phyloP scores from a whole-genome alignment of 2,329 filamentous ascomycete genomes.

The Paramyrothecium sp. region DNA sequence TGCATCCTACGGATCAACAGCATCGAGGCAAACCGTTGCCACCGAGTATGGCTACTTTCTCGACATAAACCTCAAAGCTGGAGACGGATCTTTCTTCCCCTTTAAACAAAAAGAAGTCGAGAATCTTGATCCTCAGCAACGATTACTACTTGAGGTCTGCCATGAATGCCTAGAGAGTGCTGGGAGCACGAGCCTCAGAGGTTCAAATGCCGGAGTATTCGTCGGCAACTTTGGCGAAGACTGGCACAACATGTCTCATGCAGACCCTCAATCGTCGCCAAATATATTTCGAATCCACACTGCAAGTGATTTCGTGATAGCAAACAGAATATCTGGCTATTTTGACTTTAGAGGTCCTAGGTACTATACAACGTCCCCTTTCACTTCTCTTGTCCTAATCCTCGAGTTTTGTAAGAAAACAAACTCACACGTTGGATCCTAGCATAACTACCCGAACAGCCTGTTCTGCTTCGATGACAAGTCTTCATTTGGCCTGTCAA shows the following conservation, averaged over 20 bases:
- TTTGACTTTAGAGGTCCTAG: slow-evolving; percentile 10
- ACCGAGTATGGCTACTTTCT: slow-evolving; percentile 24
- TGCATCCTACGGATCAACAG: slow-evolving; percentile 14
- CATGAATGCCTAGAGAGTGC: slow-evolving; percentile 20
- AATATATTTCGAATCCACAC: slow-evolving; percentile 11
- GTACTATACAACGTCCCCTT: neutral
- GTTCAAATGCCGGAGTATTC: slow-evolving; percentile 7
- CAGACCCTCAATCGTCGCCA: neutral
- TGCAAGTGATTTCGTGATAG: slow-evolving; percentile 14
- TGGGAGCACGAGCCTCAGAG: slow-evolving; percentile 5
- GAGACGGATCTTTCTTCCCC: slow-evolving; percentile 1
- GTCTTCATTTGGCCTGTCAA: slow-evolving; percentile 13
- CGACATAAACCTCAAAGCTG: slow-evolving; percentile 7
- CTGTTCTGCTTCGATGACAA: slow-evolving; percentile 31
- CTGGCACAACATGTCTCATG: slow-evolving; percentile 4
- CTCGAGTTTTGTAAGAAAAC: neutral
- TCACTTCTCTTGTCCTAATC: neutral
- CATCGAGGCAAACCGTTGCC: slow-evolving; percentile 4
- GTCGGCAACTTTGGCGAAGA: slow-evolving; percentile 10
- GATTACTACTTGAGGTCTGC: slow-evolving; percentile 25
- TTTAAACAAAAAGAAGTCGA: neutral
- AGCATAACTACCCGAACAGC: slow-evolving; percentile 22
- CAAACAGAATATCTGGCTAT: slow-evolving; percentile 18
- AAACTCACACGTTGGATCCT: neutral
- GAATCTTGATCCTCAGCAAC: slow-evolving; percentile 26